Base-by-base conservation (phyloP, 1,284 basidiomycete species). In the Tranzscheliella williamsii region DNA sequence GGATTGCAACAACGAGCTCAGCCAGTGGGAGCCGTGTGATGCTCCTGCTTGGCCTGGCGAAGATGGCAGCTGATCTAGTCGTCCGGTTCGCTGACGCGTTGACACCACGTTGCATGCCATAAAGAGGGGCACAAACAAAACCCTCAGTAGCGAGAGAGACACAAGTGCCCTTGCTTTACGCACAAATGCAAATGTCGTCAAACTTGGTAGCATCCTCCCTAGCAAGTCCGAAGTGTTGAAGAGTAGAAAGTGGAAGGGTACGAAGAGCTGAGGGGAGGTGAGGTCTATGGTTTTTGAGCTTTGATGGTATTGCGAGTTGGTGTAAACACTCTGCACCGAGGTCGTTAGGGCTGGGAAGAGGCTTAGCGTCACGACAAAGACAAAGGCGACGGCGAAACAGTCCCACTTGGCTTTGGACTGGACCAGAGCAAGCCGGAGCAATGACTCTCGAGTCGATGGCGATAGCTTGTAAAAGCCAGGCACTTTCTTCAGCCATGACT, bases 311-410 rank as follows among this genome's bases (percentile, higher is more conserved):
- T 23, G 32, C 5, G 44, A 31, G 15, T 39, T 42, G 1, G 54
- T 63, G 32, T 56, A 56, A 20, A 65, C 62, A 40, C 56, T 60
- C 52, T 66, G 58, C 20, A 74, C 64, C 16, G 68, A 47, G 9
- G 67, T 56, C 2, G 70, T 74, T 27, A 74, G 39, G 4, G 72
- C 57, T 0, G 72, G 72, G 29, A 72, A 74, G 40, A 71, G 38
- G 41, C 57, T 57, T 13, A 74, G 53, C n/a, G 61, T 67, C 36
- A 66, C 36, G 13, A 65, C 49, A 42, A 69, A 57, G 30, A 69
- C 43, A 24, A 48, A 63, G 13, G 53, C 55, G 2, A 57, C 50
- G 0, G 57, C 54, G 21, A 55, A 52, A 27, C 57, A 66, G 27
- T 66, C 52, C 49, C 52, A 49, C 9, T 50, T 50, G 23, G 66